Percentiles rank a stretch among this genome's conserved stretches.
Conservation (phyloP, 495 filamentous ascomycete genomes). For the Endocarpon pusillum region DNA sequence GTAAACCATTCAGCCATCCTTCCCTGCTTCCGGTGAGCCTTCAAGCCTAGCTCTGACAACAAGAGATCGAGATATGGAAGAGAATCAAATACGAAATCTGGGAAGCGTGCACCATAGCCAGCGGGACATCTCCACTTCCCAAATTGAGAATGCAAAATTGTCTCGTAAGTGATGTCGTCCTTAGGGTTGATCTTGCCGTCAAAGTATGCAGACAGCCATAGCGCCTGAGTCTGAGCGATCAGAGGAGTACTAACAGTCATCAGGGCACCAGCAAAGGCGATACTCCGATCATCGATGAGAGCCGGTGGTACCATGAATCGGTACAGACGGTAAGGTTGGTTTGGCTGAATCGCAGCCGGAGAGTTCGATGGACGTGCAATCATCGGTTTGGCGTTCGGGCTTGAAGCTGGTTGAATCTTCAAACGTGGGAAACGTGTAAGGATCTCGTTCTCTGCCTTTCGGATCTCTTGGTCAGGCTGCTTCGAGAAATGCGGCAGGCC, state of each 20-base stretch:
- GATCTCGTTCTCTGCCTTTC: slow-evolving; percentile 48
- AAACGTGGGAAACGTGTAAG: slow-evolving; percentile 48
- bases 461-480: slow-evolving; percentile 7
- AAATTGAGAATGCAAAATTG: slow-evolving; percentile 47
- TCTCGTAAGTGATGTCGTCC: slow-evolving; percentile 29
- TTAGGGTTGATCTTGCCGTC: slow-evolving; percentile 17
- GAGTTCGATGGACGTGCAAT: slow-evolving; percentile 8
- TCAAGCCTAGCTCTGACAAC: slow-evolving; percentile 45
- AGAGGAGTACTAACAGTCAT: slow-evolving; percentile 45
- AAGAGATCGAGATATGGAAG: slow-evolving; percentile 64
- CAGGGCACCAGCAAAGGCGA: slow-evolving; percentile 50
- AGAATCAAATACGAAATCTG: slow-evolving; percentile 60
- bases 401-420: slow-evolving; percentile 18
- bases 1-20: slow-evolving; percentile 32
- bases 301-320: slow-evolving; percentile 56
- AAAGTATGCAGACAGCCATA: slow-evolving; percentile 60
- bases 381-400: slow-evolving; percentile 6
- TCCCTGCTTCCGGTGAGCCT: slow-evolving; percentile 22
- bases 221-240: slow-evolving; percentile 46
- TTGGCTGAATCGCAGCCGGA: slow-evolving; percentile 6
- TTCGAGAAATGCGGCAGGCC: slow-evolving; percentile 16
- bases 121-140: slow-evolving; percentile 51
- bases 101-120: slow-evolving; percentile 44
- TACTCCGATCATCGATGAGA: slow-evolving; percentile 34
- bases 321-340: slow-evolving; percentile 33